Percentiles rank a stretch among this genome's conserved stretches.
Conservation (phyloP, 148 eudicot genomes). For the Heliamphora exappendiculata region DNA sequence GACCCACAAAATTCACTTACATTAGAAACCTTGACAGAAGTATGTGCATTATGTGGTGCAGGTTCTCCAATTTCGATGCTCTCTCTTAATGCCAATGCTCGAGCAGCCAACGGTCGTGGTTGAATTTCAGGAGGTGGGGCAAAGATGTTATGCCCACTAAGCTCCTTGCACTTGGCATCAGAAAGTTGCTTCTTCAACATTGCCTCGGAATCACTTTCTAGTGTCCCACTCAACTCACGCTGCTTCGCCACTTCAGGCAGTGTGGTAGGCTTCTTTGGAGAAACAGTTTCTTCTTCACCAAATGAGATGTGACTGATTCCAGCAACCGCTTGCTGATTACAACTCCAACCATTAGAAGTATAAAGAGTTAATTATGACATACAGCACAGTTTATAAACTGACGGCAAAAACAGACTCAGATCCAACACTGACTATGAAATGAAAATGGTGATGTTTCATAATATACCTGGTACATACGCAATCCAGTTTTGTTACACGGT, state of each 20-base stretch:
- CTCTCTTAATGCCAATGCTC: constrained; percentile 57
- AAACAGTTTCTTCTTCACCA: constrained; percentile 52
- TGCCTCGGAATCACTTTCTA: constrained; percentile 51
- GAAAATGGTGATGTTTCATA: neutral
- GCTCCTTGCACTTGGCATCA: constrained; percentile 73
- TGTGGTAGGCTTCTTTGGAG: constrained; percentile 69
- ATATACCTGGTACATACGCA: constrained; percentile 76
- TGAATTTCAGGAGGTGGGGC: constrained; percentile 72
- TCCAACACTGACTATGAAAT: neutral
- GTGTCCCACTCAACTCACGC: constrained; percentile 74
- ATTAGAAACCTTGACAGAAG: constrained; percentile 12
- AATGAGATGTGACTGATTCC: constrained; percentile 90
- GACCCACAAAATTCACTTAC: constrained; percentile 7
- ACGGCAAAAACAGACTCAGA: neutral
- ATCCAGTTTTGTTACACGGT: too few species aligned
- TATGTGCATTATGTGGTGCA: constrained; percentile 25
- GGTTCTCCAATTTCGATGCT: constrained; percentile 45
- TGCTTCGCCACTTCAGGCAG: constrained; percentile 82
- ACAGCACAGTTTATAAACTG: neutral
- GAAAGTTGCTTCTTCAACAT: constrained; percentile 67
- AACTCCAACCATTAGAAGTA: constrained; percentile 2
- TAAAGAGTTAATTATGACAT: neutral
- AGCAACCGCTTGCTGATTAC: constrained; percentile 62
- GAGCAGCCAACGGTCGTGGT: constrained; percentile 53
- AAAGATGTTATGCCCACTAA: constrained; percentile 73